phyloP scores from a whole-genome alignment of 768 basidiomycete species.

The Leccinum fibrillosum region DNA sequence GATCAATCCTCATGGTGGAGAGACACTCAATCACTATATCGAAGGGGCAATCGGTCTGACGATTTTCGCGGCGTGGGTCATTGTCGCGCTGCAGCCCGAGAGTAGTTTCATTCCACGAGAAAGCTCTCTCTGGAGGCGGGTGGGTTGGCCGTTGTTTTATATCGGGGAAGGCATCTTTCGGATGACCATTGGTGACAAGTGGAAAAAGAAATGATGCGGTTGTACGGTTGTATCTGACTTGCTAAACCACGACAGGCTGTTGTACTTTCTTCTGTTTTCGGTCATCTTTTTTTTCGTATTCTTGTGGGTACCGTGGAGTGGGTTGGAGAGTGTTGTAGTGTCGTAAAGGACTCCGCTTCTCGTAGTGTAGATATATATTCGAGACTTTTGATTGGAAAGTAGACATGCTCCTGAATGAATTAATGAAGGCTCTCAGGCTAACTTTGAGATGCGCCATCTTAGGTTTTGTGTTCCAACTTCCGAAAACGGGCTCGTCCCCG shows the following conservation, averaged over 20 bases:
- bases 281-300: too few relatives aligned
- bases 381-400: neutral
- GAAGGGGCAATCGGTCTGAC: constrained; percentile 46
- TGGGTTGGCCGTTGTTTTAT: constrained; percentile 20
- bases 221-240: neutral
- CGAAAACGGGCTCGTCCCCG: neutral
- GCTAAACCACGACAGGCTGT: neutral
- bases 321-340: neutral
- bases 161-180: neutral
- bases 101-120: constrained; percentile 20
- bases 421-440: too few relatives aligned
- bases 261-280: neutral
- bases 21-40: constrained; percentile 38
- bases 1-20: constrained; percentile 29
- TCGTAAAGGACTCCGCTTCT: neutral
- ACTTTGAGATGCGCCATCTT: too few relatives aligned
- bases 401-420: neutral
- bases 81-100: constrained; percentile 47
- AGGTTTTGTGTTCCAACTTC: neutral
- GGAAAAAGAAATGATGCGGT: constrained; percentile 8
- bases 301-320: neutral
- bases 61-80: constrained; percentile 48
- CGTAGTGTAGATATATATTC: neutral
- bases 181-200: neutral
- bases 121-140: constrained; percentile 18